Evolutionary conservation across 106 monocot genomes (phyloP), one percentile per base, ranked within the genome.

Genomic region (Allium sativum): DNA sequence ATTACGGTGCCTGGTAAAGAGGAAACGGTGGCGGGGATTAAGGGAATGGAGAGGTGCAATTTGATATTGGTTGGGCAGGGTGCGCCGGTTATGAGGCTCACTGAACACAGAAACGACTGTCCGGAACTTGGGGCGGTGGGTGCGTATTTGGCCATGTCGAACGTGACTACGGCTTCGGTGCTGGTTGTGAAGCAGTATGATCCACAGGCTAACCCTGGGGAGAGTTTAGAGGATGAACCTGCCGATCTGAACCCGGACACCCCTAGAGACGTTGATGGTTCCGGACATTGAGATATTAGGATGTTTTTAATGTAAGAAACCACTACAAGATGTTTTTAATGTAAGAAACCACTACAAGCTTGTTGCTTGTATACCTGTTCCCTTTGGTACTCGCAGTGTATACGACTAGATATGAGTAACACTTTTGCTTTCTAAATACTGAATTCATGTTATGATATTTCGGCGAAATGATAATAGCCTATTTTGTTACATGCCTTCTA

Each of bases 161-260:
- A 51, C 21, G 56, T 51, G 14, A 59, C 65, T 0, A 19, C 65
- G 7, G 65, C 73, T 4, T 73, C 73, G 4, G 73, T 66, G 0
- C 14, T 73, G 21, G 73, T 73, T 18, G 58, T 73, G 10, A 65
- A 65, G 58, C 44, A 73, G 56, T 58, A 66, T 31, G 66, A 73
- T 43, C 54, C 66, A 10, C 14, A 57, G 9, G 41, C 44, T 7
- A 45, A 13, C 16, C 68, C 13, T n/a, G 22, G 18, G 56, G 68
- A 63, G 67, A 10, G n/a, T 15, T 19, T 55, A 10, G 68, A 64
- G 53, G 62, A 62, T 21, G 48, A 50, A 15, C 54, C 12, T 21
- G 62, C 52, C 45, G 43, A 72, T 31, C 42, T 45, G 15, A 10
- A 18, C 21, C 68, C 57, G 21, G 69, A 76, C 44, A 76, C 75